phyloP scores from a whole-genome alignment of 1,284 basidiomycete genomes.

The Anthracocystis setariae region DNA sequence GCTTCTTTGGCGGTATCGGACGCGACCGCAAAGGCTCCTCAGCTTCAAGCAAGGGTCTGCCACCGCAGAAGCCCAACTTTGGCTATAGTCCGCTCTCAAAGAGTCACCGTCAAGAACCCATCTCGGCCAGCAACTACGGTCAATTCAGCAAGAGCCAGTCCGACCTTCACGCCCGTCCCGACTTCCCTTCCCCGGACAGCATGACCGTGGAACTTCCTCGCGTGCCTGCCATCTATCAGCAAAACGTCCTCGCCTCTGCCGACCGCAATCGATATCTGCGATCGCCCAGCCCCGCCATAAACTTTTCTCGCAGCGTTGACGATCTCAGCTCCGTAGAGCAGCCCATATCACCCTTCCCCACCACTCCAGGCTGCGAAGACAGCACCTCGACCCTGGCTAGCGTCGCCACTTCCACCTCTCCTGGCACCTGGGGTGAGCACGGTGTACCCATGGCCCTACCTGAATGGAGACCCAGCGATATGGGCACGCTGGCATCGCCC shows the following conservation, averaged over 20 bases:
- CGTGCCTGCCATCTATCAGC: conserved; percentile 40
- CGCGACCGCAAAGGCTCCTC: conserved; percentile 51
- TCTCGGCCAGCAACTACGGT: conserved; percentile 24
- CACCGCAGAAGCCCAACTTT: conserved; percentile 32
- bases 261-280: conserved; percentile 46
- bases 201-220: conserved; percentile 43
- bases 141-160: conserved; percentile 57
- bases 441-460: conserved; percentile 34
- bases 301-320: conserved; percentile 61
- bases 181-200: conserved; percentile 32
- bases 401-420: conserved; percentile 15
- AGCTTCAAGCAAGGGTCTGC: conserved; percentile 28
- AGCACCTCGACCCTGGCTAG: conserved; percentile 30
- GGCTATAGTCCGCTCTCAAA: conserved; percentile 43
- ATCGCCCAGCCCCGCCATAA: conserved; percentile 52
- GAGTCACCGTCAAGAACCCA: conserved; percentile 20
- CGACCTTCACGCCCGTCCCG: conserved; percentile 43
- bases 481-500: conserved; percentile 47
- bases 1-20: conserved; percentile 53
- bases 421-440: conserved; percentile 54
- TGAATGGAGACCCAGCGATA: conserved; percentile 55
- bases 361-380: conserved; percentile 34
- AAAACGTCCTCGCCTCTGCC: conserved; percentile 12
- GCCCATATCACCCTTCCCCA: conserved; percentile 22
- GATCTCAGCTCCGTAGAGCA: conserved; percentile 45